Percentiles rank a stretch among this genome's conserved stretches.
Evolutionary conservation across 140 eudicot species (phyloP).

Genomic region (Senecio squalidus): DNA sequence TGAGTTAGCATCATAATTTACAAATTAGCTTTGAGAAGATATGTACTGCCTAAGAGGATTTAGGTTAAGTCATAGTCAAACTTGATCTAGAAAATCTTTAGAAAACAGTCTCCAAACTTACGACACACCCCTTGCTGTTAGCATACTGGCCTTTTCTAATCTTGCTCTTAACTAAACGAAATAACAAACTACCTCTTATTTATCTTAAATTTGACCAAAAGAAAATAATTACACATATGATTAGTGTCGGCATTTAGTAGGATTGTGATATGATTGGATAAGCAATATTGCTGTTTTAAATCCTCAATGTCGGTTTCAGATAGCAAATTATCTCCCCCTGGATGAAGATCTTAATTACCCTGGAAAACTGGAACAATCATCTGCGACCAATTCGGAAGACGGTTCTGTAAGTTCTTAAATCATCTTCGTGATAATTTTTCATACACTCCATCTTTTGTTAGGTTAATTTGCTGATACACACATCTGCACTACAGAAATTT

Average conservation of each 20-base stretch:
- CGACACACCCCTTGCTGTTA: background rate
- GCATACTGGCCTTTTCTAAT: no score
- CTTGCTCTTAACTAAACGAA: no score
- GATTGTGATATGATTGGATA: conserved; percentile 4
- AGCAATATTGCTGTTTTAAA: background rate
- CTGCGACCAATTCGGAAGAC: conserved; percentile 43
- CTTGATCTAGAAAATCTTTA: no score
- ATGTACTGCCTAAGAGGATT: no score
- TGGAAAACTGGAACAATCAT: conserved; percentile 77
- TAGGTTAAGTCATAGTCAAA: no score
- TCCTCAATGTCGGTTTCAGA: conserved; percentile 36
- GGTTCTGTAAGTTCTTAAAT: conserved; percentile 51
- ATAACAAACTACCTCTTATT: background rate
- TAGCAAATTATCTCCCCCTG: conserved; percentile 86
- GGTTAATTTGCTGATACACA: background rate
- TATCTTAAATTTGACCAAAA: background rate
- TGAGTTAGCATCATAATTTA: no score
- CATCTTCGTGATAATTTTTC: background rate
- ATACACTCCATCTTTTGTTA: background rate
- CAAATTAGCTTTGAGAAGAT: no score
- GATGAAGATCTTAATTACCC: conserved; percentile 92
- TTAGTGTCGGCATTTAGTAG: conserved; percentile 3
- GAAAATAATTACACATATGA: background rate
- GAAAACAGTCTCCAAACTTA: no score
- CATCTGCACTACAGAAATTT: background rate